A percentile compares a stretch with the other conserved stretches of the same genome.
These are phyloP conservation scores for Saxophila tyrrhenica DNA, from an alignment of 495 filamentous ascomycete species.

Conservation along the genomic window DNA sequence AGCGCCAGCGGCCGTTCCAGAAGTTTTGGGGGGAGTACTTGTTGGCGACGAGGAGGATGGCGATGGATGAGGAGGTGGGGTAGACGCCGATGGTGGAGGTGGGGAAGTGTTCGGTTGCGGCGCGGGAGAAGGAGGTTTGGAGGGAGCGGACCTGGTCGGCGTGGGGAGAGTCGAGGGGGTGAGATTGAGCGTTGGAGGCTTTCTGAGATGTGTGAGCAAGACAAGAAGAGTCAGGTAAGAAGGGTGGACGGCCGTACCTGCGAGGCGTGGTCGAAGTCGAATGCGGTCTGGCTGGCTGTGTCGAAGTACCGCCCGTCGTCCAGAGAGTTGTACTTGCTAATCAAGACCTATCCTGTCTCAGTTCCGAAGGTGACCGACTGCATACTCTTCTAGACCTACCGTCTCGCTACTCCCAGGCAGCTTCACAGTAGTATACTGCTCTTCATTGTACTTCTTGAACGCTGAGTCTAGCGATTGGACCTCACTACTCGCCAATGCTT, in stretches of 20 bases:
- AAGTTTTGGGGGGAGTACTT: conserved; percentile 97
- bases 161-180: conserved; percentile 68
- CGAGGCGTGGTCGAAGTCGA: conserved; percentile 72
- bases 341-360: conserved; percentile 49
- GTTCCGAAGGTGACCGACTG: background rate
- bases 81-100: conserved; percentile 69
- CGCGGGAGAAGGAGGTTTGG: conserved; percentile 60
- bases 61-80: conserved; percentile 64
- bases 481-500: conserved; percentile 58
- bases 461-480: conserved; percentile 63
- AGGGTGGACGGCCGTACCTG: conserved; percentile 46
- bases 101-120: conserved; percentile 83
- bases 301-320: conserved; percentile 79
- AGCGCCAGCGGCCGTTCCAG: conserved; percentile 97
- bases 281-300: conserved; percentile 71
- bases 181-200: conserved; percentile 69
- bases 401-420: conserved; percentile 72
- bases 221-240: conserved; percentile 8
- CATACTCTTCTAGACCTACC: conserved; percentile 33
- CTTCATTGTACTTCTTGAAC: conserved; percentile 91
- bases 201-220: conserved; percentile 41
- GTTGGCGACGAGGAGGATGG: conserved; percentile 78
- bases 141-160: conserved; percentile 73
- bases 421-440: conserved; percentile 79
- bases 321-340: conserved; percentile 75